Conservation (phyloP, 768 basidiomycete species). For the Dacryopinax primogenitus region DNA sequence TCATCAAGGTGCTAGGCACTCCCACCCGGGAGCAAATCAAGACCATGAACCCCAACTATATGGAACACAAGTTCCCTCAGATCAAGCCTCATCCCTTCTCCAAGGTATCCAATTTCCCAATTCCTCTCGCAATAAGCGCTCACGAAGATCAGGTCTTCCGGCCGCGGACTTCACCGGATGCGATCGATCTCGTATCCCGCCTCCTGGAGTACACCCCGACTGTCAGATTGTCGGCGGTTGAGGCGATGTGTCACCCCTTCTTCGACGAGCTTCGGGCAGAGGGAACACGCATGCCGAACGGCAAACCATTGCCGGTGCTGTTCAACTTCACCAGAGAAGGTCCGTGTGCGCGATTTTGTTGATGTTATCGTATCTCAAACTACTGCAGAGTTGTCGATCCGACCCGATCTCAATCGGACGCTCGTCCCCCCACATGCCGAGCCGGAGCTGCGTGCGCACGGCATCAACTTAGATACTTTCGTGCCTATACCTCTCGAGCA, state of each 20-base stretch:
- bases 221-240: slow-evolving; percentile 74
- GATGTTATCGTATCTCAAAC: slow-evolving; percentile 11
- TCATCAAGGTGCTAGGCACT: slow-evolving; percentile 98
- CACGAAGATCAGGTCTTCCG: slow-evolving; percentile 70
- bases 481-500: slow-evolving; percentile 96
- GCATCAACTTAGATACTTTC: slow-evolving; percentile 79
- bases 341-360: slow-evolving; percentile 31
- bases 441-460: slow-evolving; percentile 72
- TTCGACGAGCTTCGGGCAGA: slow-evolving; percentile 90
- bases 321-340: slow-evolving; percentile 96
- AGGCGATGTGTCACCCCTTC: slow-evolving; percentile 90
- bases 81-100: slow-evolving; percentile 99
- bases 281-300: slow-evolving; percentile 90
- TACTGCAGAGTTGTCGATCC: slow-evolving; percentile 75
- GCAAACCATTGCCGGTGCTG: slow-evolving; percentile 85
- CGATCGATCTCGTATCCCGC: slow-evolving; percentile 89
- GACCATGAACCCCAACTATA: slow-evolving; percentile 99
- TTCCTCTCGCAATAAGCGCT: slow-evolving; percentile 13
- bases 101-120: slow-evolving; percentile 44
- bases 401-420: slow-evolving; percentile 84
- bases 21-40: slow-evolving; percentile 99
- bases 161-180: slow-evolving; percentile 88
- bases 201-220: slow-evolving; percentile 97
- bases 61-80: slow-evolving; percentile 99
- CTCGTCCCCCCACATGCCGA: slow-evolving; percentile 86